Evolutionary conservation across 2,329 filamentous ascomycete species (phyloP), one percentile per base, ranked within the genome.

Genomic region (Trichothecium sympodiale): DNA sequence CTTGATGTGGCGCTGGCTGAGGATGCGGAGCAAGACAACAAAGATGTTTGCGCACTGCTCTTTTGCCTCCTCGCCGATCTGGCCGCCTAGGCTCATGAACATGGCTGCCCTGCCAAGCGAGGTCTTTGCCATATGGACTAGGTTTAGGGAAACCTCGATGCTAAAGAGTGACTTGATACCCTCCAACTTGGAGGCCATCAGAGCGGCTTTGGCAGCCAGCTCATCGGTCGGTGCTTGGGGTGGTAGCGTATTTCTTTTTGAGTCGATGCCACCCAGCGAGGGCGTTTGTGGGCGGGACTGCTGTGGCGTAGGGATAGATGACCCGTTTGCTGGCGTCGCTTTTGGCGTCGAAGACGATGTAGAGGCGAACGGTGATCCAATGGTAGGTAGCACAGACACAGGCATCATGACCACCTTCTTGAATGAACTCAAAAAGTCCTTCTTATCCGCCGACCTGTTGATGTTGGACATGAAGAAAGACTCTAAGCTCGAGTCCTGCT

Each of bases 351-450:
- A 15, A 5, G 37, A 9, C 25, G 34, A 7, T 33, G 50, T 53
- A 26, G 57, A 59, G 41, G 61, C 69, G 50, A 77, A 84, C 37
- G 69, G 69, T n/a, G 65, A 74, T 8, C 66, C 64, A 34, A 74
- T 62, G 32, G 73, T 79, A 2, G 86, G 84, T 4, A 96, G 65
- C 8, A 87, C 89, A 35, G 85, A 94, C 33, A 98, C 89, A 3
- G 91, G 91, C 79, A 94, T 93, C 88, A 98, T 95, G 44, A 98
- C 84, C 8, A 98, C 91, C 57, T 96, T 96, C 53, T 87, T 95
- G 67, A 98, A 98, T 0, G 88, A 94, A 31, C 80, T 91, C 41
- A 98, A 55, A 49, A 98, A 98, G 54, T 98, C 91, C 46, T 87
- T 85, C 61, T 98, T 98, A 43, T 93, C 91, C 1, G 87, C 91